Conservation (phyloP, 2,329 filamentous ascomycete species). For the Colletotrichum filicis region DNA sequence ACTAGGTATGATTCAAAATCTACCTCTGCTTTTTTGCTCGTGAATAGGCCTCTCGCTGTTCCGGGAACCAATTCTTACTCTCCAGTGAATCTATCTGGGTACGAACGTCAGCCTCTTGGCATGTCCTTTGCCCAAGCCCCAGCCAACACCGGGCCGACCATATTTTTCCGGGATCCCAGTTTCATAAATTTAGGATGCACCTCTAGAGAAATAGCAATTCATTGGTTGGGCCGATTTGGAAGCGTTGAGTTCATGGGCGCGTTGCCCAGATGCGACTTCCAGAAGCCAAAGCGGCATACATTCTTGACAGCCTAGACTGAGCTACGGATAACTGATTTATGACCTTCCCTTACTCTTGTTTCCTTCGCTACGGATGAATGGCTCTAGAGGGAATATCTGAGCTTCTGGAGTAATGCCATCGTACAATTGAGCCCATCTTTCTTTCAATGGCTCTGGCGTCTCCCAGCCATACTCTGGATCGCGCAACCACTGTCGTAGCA, state of each 20-base stretch:
- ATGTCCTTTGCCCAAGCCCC: no score
- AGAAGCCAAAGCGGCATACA: neutral
- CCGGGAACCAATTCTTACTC: no score
- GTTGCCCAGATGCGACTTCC: neutral
- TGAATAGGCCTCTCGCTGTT: no score
- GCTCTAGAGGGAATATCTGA: conserved; percentile 67
- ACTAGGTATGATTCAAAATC: no score
- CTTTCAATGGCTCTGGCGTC: conserved; percentile 54
- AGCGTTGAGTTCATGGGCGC: neutral
- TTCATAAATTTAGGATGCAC: no score
- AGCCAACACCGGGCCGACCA: no score
- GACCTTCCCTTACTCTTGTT: conserved; percentile 23
- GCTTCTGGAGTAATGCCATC: conserved; percentile 60
- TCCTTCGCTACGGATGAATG: conserved; percentile 45
- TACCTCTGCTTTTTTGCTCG: no score
- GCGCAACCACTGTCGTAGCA: conserved; percentile 61
- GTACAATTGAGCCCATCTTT: conserved; percentile 65
- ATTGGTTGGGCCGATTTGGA: no score
- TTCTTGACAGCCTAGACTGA: neutral
- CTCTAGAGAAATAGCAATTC: no score
- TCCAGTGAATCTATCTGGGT: no score
- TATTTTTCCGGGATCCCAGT: no score
- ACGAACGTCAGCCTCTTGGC: no score
- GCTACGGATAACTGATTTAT: neutral
- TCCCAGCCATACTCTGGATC: conserved; percentile 62